Conservation (phyloP, 768 basidiomycete genomes). For the Pisolithus orientalis region DNA sequence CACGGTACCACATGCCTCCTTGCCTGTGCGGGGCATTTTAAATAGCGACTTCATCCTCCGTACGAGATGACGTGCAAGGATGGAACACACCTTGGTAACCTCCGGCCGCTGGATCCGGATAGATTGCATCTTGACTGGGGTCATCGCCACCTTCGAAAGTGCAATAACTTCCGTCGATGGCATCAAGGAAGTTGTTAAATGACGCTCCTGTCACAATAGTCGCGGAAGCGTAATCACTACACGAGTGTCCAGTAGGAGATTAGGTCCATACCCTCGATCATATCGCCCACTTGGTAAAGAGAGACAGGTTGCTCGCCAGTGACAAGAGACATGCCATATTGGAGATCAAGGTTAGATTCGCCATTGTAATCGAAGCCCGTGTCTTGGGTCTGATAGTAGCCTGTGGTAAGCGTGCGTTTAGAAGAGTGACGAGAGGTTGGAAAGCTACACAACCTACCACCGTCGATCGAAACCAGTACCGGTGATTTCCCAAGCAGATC, state of each 20-base stretch:
- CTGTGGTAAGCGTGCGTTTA: constrained; percentile 23
- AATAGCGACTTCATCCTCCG: not conserved
- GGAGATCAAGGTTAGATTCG: constrained; percentile 52
- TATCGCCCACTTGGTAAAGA: constrained; percentile 40
- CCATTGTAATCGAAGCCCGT: constrained; percentile 42
- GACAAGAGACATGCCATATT: constrained; percentile 48
- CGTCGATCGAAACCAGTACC: constrained; percentile 29
- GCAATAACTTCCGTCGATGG: constrained; percentile 41
- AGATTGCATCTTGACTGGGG: constrained; percentile 29
- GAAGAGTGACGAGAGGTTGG: not conserved
- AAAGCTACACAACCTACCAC: constrained; percentile 27
- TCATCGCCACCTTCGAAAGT: constrained; percentile 40
- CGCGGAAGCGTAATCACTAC: not conserved
- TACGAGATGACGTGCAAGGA: not conserved
- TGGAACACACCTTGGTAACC: constrained; percentile 19
- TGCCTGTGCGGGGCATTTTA: constrained; percentile 7
- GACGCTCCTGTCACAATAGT: constrained; percentile 29
- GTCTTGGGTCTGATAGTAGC: constrained; percentile 36
- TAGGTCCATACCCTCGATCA: constrained; percentile 28
- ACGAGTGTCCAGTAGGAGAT: not conserved
- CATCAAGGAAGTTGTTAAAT: constrained; percentile 43
- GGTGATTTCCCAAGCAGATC: constrained; percentile 26
- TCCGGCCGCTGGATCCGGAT: constrained; percentile 24
- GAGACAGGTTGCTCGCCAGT: constrained; percentile 34
- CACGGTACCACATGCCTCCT: constrained; percentile 31